Evolutionary conservation across 2,329 filamentous ascomycete genomes (phyloP).

Genomic region (Dactylella cylindrospora): DNA sequence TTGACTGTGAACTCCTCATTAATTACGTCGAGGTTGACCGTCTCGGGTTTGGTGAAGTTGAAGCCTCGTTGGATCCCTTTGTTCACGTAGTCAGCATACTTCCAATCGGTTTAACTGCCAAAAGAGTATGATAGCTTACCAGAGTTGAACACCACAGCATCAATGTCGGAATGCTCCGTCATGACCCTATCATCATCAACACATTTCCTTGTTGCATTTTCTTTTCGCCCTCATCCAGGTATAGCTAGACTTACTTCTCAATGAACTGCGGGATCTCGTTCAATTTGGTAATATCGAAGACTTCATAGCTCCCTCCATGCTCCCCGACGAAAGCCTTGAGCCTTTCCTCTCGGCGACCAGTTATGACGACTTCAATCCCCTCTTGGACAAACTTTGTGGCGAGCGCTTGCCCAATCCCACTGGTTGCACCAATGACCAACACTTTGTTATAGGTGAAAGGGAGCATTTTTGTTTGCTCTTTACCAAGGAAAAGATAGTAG

Average conservation of each 20-base stretch:
- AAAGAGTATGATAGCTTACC: conserved; percentile 49
- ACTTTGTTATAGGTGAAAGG: conserved; percentile 60
- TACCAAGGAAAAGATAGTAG: no score
- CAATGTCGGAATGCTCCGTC: conserved; percentile 56
- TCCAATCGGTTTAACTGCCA: background rate
- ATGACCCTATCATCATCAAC: conserved; percentile 49
- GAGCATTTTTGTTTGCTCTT: conserved; percentile 15
- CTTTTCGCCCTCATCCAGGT: background rate
- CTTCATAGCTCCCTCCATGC: conserved; percentile 51
- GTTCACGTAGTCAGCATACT: background rate
- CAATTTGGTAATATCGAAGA: conserved; percentile 57
- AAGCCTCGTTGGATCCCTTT: conserved; percentile 55
- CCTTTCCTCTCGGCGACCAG: conserved; percentile 59
- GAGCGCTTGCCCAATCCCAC: conserved; percentile 59
- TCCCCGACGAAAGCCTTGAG: conserved; percentile 57
- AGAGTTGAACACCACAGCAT: conserved; percentile 62
- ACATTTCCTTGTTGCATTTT: conserved; percentile 21
- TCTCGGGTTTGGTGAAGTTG: conserved; percentile 56
- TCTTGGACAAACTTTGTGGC: conserved; percentile 56
- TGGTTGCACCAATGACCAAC: conserved; percentile 60
- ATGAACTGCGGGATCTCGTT: conserved; percentile 55
- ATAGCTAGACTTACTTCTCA: conserved; percentile 49
- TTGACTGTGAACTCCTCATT: conserved; percentile 56
- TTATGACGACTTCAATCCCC: conserved; percentile 59
- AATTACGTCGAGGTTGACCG: conserved; percentile 53